Conservation (phyloP, 2,329 filamentous ascomycete genomes). For the Sarocladium strictum region DNA sequence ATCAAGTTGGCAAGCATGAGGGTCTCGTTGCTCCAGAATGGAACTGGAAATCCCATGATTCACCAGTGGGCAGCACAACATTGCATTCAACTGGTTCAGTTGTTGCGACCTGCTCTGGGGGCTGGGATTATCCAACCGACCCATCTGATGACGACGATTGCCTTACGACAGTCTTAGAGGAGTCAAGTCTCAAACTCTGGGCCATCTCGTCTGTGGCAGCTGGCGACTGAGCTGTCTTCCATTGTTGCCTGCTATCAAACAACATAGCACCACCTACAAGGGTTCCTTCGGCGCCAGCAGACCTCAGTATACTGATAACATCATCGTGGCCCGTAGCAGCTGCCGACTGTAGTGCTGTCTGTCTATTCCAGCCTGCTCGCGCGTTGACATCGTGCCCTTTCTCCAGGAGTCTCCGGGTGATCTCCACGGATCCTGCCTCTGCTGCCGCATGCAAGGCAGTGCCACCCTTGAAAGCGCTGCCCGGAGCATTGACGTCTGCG, state of each 20-base stretch:
- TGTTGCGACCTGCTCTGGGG: slow-evolving; percentile 49
- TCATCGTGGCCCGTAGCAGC: neutral
- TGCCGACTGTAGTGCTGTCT: slow-evolving; percentile 11
- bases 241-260: neutral
- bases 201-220: slow-evolving; percentile 9
- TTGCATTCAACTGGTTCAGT: slow-evolving; percentile 51
- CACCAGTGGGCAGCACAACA: slow-evolving; percentile 42
- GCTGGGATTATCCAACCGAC: slow-evolving; percentile 34
- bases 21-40: slow-evolving; percentile 35
- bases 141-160: neutral
- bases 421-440: slow-evolving; percentile 17
- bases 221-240: neutral
- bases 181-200: slow-evolving; percentile 19
- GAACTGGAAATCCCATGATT: slow-evolving; percentile 42
- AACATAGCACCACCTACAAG: neutral
- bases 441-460: slow-evolving; percentile 15
- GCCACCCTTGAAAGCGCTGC: slow-evolving; percentile 24
- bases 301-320: neutral
- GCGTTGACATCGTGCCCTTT: slow-evolving; percentile 26
- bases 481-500: slow-evolving; percentile 25
- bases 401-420: slow-evolving; percentile 24
- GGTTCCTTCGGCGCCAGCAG: neutral
- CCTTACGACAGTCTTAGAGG: slow-evolving; percentile 12
- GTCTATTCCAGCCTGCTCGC: slow-evolving; percentile 13
- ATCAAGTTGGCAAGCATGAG: slow-evolving; percentile 46